Conservation (phyloP, 257 asterid genomes). For the Plectranthus barbatus region DNA sequence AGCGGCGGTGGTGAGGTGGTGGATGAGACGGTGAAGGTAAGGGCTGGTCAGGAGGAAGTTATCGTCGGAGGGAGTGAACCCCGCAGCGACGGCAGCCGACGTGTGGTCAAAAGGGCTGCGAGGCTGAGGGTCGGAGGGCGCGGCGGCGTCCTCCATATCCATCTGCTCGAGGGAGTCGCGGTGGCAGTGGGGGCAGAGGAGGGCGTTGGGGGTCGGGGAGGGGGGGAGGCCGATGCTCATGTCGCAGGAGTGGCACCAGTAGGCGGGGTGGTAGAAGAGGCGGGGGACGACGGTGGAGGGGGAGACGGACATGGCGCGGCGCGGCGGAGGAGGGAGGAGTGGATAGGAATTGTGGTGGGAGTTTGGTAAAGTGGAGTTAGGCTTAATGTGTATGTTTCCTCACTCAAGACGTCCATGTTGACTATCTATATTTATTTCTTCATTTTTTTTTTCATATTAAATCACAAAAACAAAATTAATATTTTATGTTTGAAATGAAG, state of each 20-base stretch:
- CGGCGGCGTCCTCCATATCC: slow-evolving; percentile 37
- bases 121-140: slow-evolving; percentile 22
- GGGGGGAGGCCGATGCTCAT: slow-evolving; percentile 76
- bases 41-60: slow-evolving; percentile 68
- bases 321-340: slow-evolving; percentile 19
- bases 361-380: slow-evolving; percentile 18
- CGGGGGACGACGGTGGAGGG: slow-evolving; percentile 29
- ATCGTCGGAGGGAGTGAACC: slow-evolving; percentile 50
- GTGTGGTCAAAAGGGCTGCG: slow-evolving; percentile 18
- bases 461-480: no score
- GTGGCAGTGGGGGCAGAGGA: slow-evolving; percentile 84
- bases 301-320: slow-evolving; percentile 30
- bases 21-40: slow-evolving; percentile 64
- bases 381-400: slow-evolving; percentile 8
- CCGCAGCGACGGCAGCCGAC: slow-evolving; percentile 15
- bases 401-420: slow-evolving; percentile 19
- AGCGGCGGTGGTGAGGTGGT: slow-evolving; percentile 49
- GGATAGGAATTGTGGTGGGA: slow-evolving; percentile 15
- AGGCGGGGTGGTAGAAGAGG: slow-evolving; percentile 57
- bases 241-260: slow-evolving; percentile 93
- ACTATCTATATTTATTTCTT: background rate
- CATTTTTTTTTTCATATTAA: no score
- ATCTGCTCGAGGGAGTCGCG: slow-evolving; percentile 67
- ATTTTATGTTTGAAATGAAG: no score
- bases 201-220: slow-evolving; percentile 50